Conservation (phyloP, 2,329 filamentous ascomycete species). For the Corinectria fuckeliana region DNA sequence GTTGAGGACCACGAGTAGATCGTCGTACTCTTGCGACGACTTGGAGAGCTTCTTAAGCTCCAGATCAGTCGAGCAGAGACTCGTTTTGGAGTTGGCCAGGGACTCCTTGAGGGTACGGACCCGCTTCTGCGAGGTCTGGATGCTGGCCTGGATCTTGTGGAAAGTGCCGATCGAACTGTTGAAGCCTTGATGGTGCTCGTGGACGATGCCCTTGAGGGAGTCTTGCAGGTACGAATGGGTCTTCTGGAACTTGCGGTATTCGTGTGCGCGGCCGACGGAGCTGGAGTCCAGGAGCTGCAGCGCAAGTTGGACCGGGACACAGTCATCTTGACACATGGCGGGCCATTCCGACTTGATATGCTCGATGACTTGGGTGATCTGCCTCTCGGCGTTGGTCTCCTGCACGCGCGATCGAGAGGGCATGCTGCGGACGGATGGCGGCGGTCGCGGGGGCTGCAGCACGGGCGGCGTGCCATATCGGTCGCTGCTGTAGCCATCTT, state of each 20-base stretch:
- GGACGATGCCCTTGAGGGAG: slow-evolving; percentile 92
- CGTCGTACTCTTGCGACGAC: slow-evolving; percentile 88
- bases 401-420: slow-evolving; percentile 46
- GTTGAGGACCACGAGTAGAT: slow-evolving; percentile 81
- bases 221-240: slow-evolving; percentile 90
- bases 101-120: slow-evolving; percentile 84
- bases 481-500: slow-evolving; percentile 52
- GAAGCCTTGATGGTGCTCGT: slow-evolving; percentile 98
- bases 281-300: slow-evolving; percentile 92
- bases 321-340: slow-evolving; percentile 86
- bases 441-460: slow-evolving; percentile 39
- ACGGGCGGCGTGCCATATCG: slow-evolving; percentile 48
- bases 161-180: slow-evolving; percentile 99
- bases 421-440: slow-evolving; percentile 42
- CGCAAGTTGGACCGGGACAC: slow-evolving; percentile 92
- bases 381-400: slow-evolving; percentile 59
- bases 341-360: slow-evolving; percentile 91
- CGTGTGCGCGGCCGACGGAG: slow-evolving; percentile 88
- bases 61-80: slow-evolving; percentile 83
- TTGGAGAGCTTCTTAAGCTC: slow-evolving; percentile 90
- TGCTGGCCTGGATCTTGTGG: slow-evolving; percentile 96
- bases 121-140: slow-evolving; percentile 84
- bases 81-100: slow-evolving; percentile 79
- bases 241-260: slow-evolving; percentile 83
- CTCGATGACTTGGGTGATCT: slow-evolving; percentile 72